phyloP scores from a whole-genome alignment of 441 rosid genomes.

The Populus hybrid region DNA sequence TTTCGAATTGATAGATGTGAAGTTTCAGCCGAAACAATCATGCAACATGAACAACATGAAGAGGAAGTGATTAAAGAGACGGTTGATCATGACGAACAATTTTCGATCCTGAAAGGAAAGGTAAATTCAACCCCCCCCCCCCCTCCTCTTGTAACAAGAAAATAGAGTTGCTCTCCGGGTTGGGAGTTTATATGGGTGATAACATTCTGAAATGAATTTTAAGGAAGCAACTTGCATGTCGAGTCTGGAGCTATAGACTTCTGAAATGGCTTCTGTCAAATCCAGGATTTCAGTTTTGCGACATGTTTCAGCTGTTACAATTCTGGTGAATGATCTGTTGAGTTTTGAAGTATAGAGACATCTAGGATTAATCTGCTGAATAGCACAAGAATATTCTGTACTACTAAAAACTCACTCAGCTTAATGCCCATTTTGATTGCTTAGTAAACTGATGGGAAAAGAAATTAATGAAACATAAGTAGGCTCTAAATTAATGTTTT shows the following conservation, averaged over 20 bases:
- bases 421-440: too few relatives aligned
- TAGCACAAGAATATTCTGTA: too few relatives aligned
- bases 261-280: not conserved
- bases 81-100: slow-evolving; percentile 31
- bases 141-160: not conserved
- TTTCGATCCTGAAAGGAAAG: slow-evolving; percentile 42
- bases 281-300: not conserved
- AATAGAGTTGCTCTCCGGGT: not conserved
- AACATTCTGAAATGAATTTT: not conserved
- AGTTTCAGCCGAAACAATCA: slow-evolving; percentile 35
- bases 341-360: not conserved
- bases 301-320: not conserved
- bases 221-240: not conserved
- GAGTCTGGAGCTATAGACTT: not conserved
- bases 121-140: slow-evolving; percentile 34
- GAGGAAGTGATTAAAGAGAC: slow-evolving; percentile 49
- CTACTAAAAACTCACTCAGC: too few relatives aligned
- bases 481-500: not conserved
- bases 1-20: slow-evolving; percentile 61
- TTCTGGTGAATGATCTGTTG: not conserved
- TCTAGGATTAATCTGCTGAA: too few relatives aligned
- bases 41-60: slow-evolving; percentile 38
- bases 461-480: too few relatives aligned
- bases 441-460: too few relatives aligned
- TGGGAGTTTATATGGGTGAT: not conserved